These are phyloP conservation scores for Passalora sequoiae DNA, from an alignment of 2,329 filamentous ascomycete species.

Conservation along the genomic window DNA sequence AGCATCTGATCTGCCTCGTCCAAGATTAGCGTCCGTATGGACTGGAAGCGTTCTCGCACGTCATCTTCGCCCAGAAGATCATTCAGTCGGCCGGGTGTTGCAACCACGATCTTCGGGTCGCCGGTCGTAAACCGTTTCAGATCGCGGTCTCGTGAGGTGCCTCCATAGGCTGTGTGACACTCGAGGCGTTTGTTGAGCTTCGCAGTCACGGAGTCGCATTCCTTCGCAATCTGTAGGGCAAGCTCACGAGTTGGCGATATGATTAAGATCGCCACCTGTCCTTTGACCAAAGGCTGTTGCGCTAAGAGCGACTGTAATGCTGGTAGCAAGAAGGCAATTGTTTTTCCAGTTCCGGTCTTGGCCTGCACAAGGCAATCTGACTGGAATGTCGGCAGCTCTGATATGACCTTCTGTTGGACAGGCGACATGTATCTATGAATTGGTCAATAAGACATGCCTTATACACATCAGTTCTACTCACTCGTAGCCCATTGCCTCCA, in stretches of 20 bases:
- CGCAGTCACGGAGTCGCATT: slow-evolving; percentile 82
- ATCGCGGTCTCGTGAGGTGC: slow-evolving; percentile 74
- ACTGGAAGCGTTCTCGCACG: slow-evolving; percentile 43
- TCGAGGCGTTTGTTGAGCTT: slow-evolving; percentile 73
- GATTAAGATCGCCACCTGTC: slow-evolving; percentile 81
- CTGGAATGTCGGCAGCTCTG: slow-evolving; percentile 45
- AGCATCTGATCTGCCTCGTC: slow-evolving; percentile 84
- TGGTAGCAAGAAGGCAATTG: slow-evolving; percentile 83
- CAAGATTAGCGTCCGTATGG: slow-evolving; percentile 43
- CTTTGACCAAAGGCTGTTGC: slow-evolving; percentile 62
- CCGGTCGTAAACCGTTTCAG: slow-evolving; percentile 61
- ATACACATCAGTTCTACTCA: slow-evolving; percentile 16
- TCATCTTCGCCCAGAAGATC: slow-evolving; percentile 71
- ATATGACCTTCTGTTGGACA: slow-evolving; percentile 51
- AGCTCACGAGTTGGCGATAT: slow-evolving; percentile 71
- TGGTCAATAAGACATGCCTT: slow-evolving; percentile 37
- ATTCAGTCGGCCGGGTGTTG: slow-evolving; percentile 77
- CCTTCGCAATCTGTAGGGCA: slow-evolving; percentile 59
- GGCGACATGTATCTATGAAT: slow-evolving; percentile 45
- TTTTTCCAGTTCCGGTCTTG: slow-evolving; percentile 91
- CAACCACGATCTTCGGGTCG: slow-evolving; percentile 82
- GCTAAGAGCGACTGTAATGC: slow-evolving; percentile 80
- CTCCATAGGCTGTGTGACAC: slow-evolving; percentile 64
- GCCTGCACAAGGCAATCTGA: slow-evolving; percentile 58
- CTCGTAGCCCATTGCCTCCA: slow-evolving; percentile 22